Base-by-base conservation (phyloP, 345 rosid species). In the Angophora floribunda region DNA sequence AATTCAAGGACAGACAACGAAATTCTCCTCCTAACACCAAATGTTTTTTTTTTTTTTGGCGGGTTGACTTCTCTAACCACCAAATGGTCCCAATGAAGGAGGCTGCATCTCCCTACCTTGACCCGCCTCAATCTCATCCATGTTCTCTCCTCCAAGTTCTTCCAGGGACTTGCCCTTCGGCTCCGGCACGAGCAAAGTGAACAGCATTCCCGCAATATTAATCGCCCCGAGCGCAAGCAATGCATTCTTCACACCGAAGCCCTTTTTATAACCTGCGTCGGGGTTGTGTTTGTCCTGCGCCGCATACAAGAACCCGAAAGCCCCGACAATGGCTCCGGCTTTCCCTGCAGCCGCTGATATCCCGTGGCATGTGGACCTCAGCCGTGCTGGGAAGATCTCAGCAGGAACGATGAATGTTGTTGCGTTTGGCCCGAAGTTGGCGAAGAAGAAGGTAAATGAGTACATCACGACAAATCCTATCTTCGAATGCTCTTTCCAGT, bases 341-440 rank as follows among this genome's bases (percentile, higher is more conserved):
- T 79, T 63, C 52, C 86, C 86, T 7, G 86, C 21, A 24, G 90
- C 82, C 7, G 89, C 55, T 11, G 80, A 51, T 79, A 61, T 86
- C 16, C 87, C 91, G 36, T 88, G 88, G 86, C 88, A 89, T 78
- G 90, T 86, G 17, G 90, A 87, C 47, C 90, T 85, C 70, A 89
- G 65, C 79, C 90, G 65, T 6, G 88, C 90, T 0, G 89, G 89
- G 87, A 88, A 88, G 80, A 88, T 88, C 86, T 88, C 89, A 1
- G 89, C 89, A 3, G 89, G 89, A 12, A 88, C 89, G 14, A 88
- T 44, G 57, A 88, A 88, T 9, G 89, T 88, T 2, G 89, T 88
- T 16, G 89, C 87, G 21, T 88, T 88, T 32, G 89, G 89, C 44
- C 89, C 89, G 4, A 88, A 88, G 86, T 89, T 87, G 22, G 89